Conservation (phyloP, 2,329 filamentous ascomycete species). For the Mycogone perniciosa region DNA sequence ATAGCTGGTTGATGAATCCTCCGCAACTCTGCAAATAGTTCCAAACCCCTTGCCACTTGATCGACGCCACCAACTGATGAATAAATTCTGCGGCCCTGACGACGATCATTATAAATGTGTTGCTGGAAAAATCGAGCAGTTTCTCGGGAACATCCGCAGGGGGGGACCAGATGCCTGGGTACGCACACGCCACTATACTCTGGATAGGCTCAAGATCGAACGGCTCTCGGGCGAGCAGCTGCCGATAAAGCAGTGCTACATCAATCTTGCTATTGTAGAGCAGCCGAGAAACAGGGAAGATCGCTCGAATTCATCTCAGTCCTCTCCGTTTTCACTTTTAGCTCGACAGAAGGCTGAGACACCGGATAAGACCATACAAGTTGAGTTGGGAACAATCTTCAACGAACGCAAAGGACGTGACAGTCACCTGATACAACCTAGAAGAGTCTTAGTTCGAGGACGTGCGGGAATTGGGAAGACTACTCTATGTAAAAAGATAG, state of each 20-base stretch:
- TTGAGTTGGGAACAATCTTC: slow-evolving; percentile 24
- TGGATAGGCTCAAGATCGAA: slow-evolving; percentile 24
- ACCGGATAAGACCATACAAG: slow-evolving; percentile 16
- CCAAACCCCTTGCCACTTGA: slow-evolving; percentile 18
- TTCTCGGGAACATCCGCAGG: slow-evolving; percentile 15
- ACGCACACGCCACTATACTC: slow-evolving; percentile 18
- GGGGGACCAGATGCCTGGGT: slow-evolving; percentile 10
- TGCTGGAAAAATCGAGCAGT: slow-evolving; percentile 14
- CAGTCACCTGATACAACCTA: slow-evolving; percentile 15
- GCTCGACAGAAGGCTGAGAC: slow-evolving; percentile 23
- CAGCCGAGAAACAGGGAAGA: slow-evolving; percentile 5
- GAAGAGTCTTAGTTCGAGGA: slow-evolving; percentile 29
- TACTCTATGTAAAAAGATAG: slow-evolving; percentile 34
- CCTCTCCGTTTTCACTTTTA: not conserved
- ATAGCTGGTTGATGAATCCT: slow-evolving; percentile 20
- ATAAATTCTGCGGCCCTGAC: slow-evolving; percentile 20
- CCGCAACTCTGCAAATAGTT: slow-evolving; percentile 21
- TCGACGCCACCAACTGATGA: slow-evolving; percentile 20
- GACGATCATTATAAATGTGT: slow-evolving; percentile 16
- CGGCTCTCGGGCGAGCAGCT: slow-evolving; percentile 29
- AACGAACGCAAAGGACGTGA: slow-evolving; percentile 17
- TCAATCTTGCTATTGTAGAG: slow-evolving; percentile 34
- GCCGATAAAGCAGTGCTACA: slow-evolving; percentile 32
- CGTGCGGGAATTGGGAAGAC: slow-evolving; percentile 32
- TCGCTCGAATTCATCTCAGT: too few relatives aligned